These are phyloP conservation scores for Cytidiella melzeri DNA, from an alignment of 768 basidiomycete species.

Conservation along the genomic window DNA sequence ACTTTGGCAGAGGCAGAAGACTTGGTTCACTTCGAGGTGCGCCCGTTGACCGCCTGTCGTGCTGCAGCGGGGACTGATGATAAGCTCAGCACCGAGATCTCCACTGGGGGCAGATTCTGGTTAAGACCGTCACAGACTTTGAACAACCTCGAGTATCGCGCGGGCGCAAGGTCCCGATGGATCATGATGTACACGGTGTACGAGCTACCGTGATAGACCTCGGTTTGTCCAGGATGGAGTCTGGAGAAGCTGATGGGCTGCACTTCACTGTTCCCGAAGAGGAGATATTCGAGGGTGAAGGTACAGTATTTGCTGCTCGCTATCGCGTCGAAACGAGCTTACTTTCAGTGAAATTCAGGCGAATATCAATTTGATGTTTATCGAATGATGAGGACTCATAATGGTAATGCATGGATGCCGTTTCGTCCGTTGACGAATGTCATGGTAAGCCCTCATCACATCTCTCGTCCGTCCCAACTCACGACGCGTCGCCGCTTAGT, in stretches of 20 bases:
- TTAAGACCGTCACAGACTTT: constrained; percentile 45
- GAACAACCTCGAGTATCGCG: constrained; percentile 12
- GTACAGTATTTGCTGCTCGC: constrained; percentile 29
- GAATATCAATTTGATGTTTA: constrained; percentile 96
- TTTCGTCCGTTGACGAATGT: constrained; percentile 85
- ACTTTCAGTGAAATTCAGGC: constrained; percentile 34
- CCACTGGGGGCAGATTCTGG: constrained; percentile 96
- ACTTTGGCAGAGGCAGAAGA: constrained; percentile 77
- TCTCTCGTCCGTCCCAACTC: not conserved
- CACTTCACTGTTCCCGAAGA: constrained; percentile 84
- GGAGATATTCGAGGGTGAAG: constrained; percentile 89
- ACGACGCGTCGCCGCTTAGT: constrained; percentile 39
- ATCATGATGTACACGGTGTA: constrained; percentile 60
- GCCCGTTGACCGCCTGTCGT: constrained; percentile 19
- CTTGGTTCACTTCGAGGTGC: constrained; percentile 81
- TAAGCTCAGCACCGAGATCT: constrained; percentile 85
- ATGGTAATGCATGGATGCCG: constrained; percentile 59
- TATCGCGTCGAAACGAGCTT: not conserved
- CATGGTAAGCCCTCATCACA: constrained; percentile 50
- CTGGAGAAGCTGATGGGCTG: constrained; percentile 39
- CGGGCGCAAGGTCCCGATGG: constrained; percentile 44
- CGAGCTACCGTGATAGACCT: constrained; percentile 88
- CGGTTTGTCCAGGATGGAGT: constrained; percentile 82
- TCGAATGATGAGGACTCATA: constrained; percentile 71
- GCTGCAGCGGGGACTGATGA: not conserved